Conservation (phyloP, 2,329 filamentous ascomycete species). For the Mycosphaerelloides madeirae region DNA sequence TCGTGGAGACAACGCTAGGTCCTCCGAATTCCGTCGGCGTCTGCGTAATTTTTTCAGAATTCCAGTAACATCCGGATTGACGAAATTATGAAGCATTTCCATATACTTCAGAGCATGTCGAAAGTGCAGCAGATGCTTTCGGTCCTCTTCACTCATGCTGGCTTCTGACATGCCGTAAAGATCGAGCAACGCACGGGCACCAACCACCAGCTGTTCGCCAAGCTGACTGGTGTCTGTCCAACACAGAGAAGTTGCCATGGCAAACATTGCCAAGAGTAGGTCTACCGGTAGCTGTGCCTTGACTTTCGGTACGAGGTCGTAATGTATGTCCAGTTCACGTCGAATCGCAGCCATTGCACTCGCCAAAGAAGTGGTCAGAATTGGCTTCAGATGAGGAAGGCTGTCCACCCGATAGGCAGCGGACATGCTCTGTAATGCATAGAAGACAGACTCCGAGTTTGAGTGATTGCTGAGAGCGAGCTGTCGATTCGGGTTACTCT, state of each 20-base stretch:
- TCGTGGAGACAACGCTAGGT: too few relatives aligned
- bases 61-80: background rate
- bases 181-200: constrained; percentile 7
- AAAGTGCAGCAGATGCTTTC: background rate
- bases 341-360: background rate
- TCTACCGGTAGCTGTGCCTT: constrained; percentile 8
- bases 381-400: constrained; percentile 11
- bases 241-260: constrained; percentile 15
- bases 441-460: constrained; percentile 13
- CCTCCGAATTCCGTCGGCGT: too few relatives aligned
- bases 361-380: background rate
- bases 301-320: background rate
- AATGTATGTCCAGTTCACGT: background rate
- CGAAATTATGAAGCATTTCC: constrained; percentile 2
- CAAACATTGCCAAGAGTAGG: constrained; percentile 14
- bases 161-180: too few relatives aligned
- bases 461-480: constrained; percentile 12
- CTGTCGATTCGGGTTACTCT: constrained; percentile 13
- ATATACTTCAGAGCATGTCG: constrained; percentile 1
- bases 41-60: too few relatives aligned
- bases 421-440: constrained; percentile 15
- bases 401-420: constrained; percentile 13
- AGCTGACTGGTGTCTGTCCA: constrained; percentile 15
- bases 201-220: constrained; percentile 9
- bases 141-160: too few relatives aligned